Base-by-base conservation (phyloP, 108 stramenopile species). In the Conticribra weissflogii region DNA sequence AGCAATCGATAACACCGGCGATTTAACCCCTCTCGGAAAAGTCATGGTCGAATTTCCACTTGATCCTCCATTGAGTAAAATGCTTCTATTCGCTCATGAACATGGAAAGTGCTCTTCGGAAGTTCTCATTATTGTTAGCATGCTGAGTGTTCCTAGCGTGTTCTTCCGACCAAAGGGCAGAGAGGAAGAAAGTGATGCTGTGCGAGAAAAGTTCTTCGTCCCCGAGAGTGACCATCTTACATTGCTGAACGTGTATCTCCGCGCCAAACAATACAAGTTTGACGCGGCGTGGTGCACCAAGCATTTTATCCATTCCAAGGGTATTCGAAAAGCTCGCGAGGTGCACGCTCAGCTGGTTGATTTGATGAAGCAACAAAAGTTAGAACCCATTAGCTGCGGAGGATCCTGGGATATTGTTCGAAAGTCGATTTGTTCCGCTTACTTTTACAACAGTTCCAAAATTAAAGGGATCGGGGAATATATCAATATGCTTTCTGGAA, bases 391-490 rank as follows among this genome's bases (percentile, higher is more conserved):
- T 15, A 83, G 86, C 31, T 92, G 93, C 70, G 92, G 96, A 23
- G 94, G 92, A 28, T 84, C 87, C 34, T 98, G 99, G 99, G 98
- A 99, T 83, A 82, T 82, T 7, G 95, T 99, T 17, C 88, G 99
- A 49, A 97, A 97, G 86, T 88, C 97, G 0, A 98, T 99, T 32
- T 99, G 99, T 72, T 96, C 97, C n/a, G 96, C 97, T 31, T 98
- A 99, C 83, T 98, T 98, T 61, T 97, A 96, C 93, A 98, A 99
- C 71, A 84, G 86, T 59, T 96, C 97, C 27, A 93, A 93, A 71
- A 95, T 98, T 72, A 98, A 98, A 81, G 97, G 97, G 24, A 96
- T 99, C 59, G 97, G 97, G 4, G 97, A 99, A 71, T 99, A 99
- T 83, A 92, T 97, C 63, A 99, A 99, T 82, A 92, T 99, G 96